Evolutionary conservation across 495 filamentous ascomycete species (phyloP).

Genomic region (Xylaria palmicola): DNA sequence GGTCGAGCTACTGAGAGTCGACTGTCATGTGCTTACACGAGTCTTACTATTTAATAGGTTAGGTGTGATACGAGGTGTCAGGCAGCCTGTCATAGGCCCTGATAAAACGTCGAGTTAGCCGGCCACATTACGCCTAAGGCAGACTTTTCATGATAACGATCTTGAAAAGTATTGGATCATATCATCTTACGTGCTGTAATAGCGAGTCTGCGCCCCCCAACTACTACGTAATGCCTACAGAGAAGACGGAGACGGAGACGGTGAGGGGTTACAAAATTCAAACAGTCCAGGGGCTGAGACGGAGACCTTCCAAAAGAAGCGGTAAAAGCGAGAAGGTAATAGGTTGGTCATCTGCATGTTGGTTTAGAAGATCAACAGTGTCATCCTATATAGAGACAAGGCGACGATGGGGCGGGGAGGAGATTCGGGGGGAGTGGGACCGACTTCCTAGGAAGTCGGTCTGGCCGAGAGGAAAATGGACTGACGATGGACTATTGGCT

Average conservation of each 20-base stretch:
- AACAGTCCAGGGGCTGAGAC: neutral
- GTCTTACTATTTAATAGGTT: neutral
- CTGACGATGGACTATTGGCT: neutral
- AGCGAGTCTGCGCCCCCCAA: neutral
- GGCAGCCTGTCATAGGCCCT: neutral
- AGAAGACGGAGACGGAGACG: neutral
- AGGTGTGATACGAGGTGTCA: neutral
- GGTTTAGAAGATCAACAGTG: neutral
- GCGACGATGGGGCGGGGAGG: neutral
- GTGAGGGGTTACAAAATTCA: neutral
- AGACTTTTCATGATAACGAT: too few species aligned
- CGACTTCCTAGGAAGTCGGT: neutral
- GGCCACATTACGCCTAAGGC: neutral
- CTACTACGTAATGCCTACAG: neutral
- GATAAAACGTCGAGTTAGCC: neutral
- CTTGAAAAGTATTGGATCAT: too few species aligned
- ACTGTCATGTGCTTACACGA: neutral
- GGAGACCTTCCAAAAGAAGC: neutral
- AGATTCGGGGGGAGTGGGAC: neutral
- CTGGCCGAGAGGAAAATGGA: neutral
- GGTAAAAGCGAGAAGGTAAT: neutral
- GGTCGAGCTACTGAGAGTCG: neutral
- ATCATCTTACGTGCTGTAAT: neutral
- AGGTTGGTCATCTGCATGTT: neutral
- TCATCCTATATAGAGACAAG: neutral